Conservation (phyloP, 2,329 filamentous ascomycete species). For the Aspergillus ochraceus region DNA sequence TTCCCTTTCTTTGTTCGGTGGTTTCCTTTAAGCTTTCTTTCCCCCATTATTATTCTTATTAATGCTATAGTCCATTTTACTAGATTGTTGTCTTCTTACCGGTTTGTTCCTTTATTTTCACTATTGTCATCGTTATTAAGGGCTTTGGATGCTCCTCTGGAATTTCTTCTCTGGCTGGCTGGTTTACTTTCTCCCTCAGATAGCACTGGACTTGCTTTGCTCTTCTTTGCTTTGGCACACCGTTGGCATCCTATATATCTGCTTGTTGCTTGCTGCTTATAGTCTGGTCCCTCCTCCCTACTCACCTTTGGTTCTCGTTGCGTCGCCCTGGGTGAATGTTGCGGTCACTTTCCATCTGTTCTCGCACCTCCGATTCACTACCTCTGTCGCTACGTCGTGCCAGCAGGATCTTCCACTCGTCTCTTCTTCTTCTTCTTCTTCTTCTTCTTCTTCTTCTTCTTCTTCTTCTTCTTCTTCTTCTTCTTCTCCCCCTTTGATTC, state of each 20-base stretch:
- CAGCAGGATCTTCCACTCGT: constrained; percentile 3
- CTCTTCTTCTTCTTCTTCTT: constrained; percentile 10
- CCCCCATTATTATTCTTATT: neutral
- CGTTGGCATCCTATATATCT: constrained; percentile 2
- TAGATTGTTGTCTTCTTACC: neutral
- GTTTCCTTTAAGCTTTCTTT: constrained; percentile 1
- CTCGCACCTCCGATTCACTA: neutral
- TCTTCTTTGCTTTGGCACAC: neutral
- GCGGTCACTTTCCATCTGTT: neutral
- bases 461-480: constrained; percentile 10
- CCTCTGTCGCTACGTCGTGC: neutral
- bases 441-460: constrained; percentile 8
- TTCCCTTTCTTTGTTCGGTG: neutral
- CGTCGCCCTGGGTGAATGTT: neutral
- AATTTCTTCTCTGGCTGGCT: neutral
- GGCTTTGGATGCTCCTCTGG: neutral
- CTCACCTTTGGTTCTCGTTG: neutral
- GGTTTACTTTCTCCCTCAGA: neutral
- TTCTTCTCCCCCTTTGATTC: neutral
- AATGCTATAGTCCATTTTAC: neutral
- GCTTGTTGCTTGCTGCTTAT: constrained; percentile 1
- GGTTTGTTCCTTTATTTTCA: neutral
- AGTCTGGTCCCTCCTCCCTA: neutral
- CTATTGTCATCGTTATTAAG: neutral
- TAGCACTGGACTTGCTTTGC: neutral